These are phyloP conservation scores for Micractinium conductrix DNA, from an alignment of 139 green algal genomes.

Conservation along the genomic window DNA sequence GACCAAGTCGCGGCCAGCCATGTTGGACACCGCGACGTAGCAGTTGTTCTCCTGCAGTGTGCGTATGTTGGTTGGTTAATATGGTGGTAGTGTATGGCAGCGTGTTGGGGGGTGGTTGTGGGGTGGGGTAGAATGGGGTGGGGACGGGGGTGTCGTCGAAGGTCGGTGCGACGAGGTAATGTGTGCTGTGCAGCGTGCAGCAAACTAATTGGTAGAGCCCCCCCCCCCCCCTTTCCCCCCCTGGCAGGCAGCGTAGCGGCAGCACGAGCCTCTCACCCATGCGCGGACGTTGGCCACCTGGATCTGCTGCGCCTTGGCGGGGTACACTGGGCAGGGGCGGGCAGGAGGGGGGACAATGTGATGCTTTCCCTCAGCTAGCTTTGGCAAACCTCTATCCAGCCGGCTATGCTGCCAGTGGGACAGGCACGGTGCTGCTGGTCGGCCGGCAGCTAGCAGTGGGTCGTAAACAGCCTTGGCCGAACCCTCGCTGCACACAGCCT, in stretches of 20 bases:
- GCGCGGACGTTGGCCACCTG: conserved; percentile 35
- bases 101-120: no score
- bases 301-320: conserved; percentile 68
- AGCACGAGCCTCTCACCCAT: neutral
- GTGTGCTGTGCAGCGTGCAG: no score
- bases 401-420: neutral
- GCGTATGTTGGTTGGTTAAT: no score
- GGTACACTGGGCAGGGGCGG: conserved; percentile 60
- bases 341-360: no score
- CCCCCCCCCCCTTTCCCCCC: no score
- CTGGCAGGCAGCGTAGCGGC: no score
- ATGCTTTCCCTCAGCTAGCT: neutral
- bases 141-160: no score
- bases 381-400: neutral
- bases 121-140: no score
- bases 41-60: conserved; percentile 59
- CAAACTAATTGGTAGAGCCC: no score
- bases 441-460: no score
- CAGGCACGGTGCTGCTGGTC: neutral
- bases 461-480: neutral
- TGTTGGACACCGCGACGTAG: conserved; percentile 75
- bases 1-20: conserved; percentile 65
- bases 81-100: no score
- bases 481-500: neutral
- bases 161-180: no score